phyloP scores from a whole-genome alignment of 1,139 yeast genomes.

The Candida sanyaensis region DNA sequence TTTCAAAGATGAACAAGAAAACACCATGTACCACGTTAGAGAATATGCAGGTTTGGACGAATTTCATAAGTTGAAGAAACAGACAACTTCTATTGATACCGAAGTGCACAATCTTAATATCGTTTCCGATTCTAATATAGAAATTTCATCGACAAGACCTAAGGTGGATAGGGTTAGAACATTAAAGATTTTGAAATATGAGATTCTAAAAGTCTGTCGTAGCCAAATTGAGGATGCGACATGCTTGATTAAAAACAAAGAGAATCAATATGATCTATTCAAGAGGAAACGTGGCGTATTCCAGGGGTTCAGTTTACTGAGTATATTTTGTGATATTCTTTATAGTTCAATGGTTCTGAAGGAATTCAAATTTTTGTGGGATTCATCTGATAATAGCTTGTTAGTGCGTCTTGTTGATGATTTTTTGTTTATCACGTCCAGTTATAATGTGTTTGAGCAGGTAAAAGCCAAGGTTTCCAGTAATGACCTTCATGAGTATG shows the following conservation, averaged over 20 bases:
- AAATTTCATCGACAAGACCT: background rate
- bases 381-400: conserved; percentile 23
- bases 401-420: conserved; percentile 82
- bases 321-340: conserved; percentile 72
- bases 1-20: conserved; percentile 22
- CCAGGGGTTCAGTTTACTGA: conserved; percentile 84
- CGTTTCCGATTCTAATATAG: background rate
- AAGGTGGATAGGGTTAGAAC: conserved; percentile 31
- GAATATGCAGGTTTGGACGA: conserved; percentile 12
- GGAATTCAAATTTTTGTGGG: conserved; percentile 31
- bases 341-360: conserved; percentile 64
- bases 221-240: conserved; percentile 28
- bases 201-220: conserved; percentile 25
- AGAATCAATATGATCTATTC: conserved; percentile 16
- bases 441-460: conserved; percentile 18
- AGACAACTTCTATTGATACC: conserved; percentile 11
- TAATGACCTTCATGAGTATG: conserved; percentile 47
- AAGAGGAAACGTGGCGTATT: conserved; percentile 69
- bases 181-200: conserved; percentile 22
- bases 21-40: conserved; percentile 16
- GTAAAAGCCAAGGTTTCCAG: conserved; percentile 23
- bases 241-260: conserved; percentile 13
- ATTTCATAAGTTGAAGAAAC: conserved; percentile 7
- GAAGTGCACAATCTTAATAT: conserved; percentile 10
- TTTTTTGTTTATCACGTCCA: conserved; percentile 65